Evolutionary conservation across 495 filamentous ascomycete genomes (phyloP), one percentile per base, ranked within the genome.

Genomic region (Daldinia caldariorum): DNA sequence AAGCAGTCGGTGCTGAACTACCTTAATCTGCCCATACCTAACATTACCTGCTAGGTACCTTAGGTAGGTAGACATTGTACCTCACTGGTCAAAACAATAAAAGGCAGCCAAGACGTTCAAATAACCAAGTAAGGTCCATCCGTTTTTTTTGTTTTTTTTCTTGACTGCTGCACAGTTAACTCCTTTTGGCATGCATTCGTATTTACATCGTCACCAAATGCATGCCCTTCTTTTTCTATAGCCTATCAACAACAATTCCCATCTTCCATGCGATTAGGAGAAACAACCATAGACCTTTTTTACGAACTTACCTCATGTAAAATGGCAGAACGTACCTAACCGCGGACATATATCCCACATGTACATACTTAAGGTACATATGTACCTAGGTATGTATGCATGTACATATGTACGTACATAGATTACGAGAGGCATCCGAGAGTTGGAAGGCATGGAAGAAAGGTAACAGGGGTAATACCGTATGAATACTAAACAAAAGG

Each of bases 171-270:
- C 32, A 56, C 53, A 56, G 31, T 16, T 37, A 56, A 37, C 31
- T 56, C 29, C 32, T 34, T 41, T 20, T 43, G 20, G 41, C 10
- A 56, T 16, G 26, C 13, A 31, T 67, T 67, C 69, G 69, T 66
- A 72, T 72, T 67, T 20, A 31, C 47, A 57, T 57, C 60, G 54
- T 59, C 63, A 61, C 54, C 22, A 56, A 57, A 61, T 63, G 58
- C 63, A 71, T 54, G 63, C 22, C 59, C 31, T 32, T 55, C 35
- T 60, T 49, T 61, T 57, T 34, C 67, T 53, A 51, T 53, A 57
- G 59, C 69, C 66, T 72, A 72, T 72, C 69, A 63, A 22, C 69
- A 63, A 22, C 51, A 67, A 67, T 32, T 49, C 26, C 41, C 37
- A 14, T 56, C 47, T 47, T 37, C 35, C 60, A 58, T 56, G 34